Base-by-base conservation (phyloP, 169 alveolate species). In the Babesia ovis region DNA sequence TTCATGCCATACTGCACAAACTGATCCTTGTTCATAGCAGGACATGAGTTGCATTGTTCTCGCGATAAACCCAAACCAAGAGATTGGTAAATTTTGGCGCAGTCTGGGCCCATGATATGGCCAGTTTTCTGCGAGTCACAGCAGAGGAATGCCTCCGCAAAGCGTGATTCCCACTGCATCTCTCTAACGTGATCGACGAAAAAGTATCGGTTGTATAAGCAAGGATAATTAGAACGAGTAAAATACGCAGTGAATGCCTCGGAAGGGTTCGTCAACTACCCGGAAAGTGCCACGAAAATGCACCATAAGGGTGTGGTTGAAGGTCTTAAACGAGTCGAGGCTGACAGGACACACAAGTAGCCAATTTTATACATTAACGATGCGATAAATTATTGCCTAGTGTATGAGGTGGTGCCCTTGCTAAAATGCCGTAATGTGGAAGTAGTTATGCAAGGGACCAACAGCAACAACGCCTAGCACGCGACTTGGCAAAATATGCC, bases 1-100 rank as follows among this genome's bases (percentile, higher is more conserved):
- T 71, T 42, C 56, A 43, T 57, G 31, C 89, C 89, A 34, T 43
- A 73, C 41, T 53, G 4, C 3, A 70, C 58, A 54, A 81, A 81
- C 48, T 81, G 64, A 0, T 62, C 62, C 50, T 32, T 42, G 68
- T 61, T 71, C 89, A 81, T 81, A 29, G 84, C 66, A 1, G 50
- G 62, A 20, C 31, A n/a, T 12, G 51, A n/a, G 31, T 64, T 37
- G 29, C 50, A 18, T 54, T 48, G 60, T 22, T 64, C 54, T n/a
- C 64, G 50, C 23, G 69, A 31, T 5, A 81, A 39, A n/a, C 53
- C 79, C 48, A 81, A 64, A 14, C 89, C 89, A 25, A 81, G 68
- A 3, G 89, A 81, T 31, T 81, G 84, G 68, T 54, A 55, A 27
- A 55, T 31, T 22, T 23, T 39, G 43, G 68, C 69, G 42, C 69